Evolutionary conservation across 495 filamentous ascomycete genomes (phyloP).

Genomic region (Penicillium steckii): DNA sequence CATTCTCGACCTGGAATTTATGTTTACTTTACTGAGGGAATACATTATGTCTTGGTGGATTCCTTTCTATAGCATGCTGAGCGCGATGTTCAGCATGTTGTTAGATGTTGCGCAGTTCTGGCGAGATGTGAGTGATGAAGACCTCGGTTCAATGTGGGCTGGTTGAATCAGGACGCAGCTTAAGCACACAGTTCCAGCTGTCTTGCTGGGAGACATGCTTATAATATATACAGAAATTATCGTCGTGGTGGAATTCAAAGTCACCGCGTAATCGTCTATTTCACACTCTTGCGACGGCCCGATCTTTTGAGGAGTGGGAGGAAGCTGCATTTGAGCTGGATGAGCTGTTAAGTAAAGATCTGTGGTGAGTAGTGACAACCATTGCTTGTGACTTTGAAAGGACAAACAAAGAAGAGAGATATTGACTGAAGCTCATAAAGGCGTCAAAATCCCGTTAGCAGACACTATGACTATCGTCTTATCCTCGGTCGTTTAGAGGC

Average conservation of each 20-base stretch:
- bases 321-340: conserved; percentile 77
- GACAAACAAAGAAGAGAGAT: too few relatives aligned
- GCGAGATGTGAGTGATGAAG: conserved; percentile 50
- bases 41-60: conserved; percentile 23
- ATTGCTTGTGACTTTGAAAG: neutral
- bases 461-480: conserved; percentile 85
- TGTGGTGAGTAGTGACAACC: conserved; percentile 57
- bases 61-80: conserved; percentile 32
- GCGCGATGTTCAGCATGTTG: conserved; percentile 53
- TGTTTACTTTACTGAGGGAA: neutral
- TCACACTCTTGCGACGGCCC: conserved; percentile 56
- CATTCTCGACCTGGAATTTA: conserved; percentile 7
- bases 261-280: conserved; percentile 33
- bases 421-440: too few relatives aligned
- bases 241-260: conserved; percentile 42
- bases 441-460: conserved; percentile 78
- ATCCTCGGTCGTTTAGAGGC: conserved; percentile 75
- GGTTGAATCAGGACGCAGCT: neutral
- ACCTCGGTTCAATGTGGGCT: neutral
- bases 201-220: neutral
- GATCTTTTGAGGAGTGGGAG: conserved; percentile 81
- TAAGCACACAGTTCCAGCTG: neutral
- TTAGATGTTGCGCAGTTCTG: conserved; percentile 64
- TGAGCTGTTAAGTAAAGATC: conserved; percentile 69
- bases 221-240: conserved; percentile 26